Evolutionary conservation across 352 stramenopile species (phyloP), one percentile per base, ranked within the genome.

Genomic region (Globisporangium nodosum): DNA sequence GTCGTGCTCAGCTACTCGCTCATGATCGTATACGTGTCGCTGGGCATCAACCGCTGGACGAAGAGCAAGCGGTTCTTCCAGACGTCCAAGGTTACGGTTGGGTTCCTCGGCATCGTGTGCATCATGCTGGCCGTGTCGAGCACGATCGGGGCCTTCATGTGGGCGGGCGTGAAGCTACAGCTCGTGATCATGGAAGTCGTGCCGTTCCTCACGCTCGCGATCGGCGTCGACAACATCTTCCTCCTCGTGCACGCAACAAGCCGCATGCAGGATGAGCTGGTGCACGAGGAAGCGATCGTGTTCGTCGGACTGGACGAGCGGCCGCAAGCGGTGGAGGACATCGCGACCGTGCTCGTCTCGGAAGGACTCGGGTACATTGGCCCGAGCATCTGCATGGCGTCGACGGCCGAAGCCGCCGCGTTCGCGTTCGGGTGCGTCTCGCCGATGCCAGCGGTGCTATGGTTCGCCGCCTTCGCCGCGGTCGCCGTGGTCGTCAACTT

Each of bases 221-320:
- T 92, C 43, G 76, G 78, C n/a, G 73, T 85, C 9, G 77, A 83
- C 33, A 87, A 89, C 45, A 79, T 90, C 37, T 90, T 90, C 54
- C 60, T 87, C 18, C 67, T 92, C 42, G 68, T 90, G 8, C 65
- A 88, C 56, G 73, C 80, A 24, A 48, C 89, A 7, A 69, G 70
- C 15, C 46, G 76, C 33, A 83, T 78, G 54, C 72, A 90, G 52
- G 46, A 69, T 7, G 67, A 78, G 48, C 39, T 84, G 16, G 63
- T 71, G 39, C 71, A 69, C 40, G 71, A 85, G 39, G 71, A 82
- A 35, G 65, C 62, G 9, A 74, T 61, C 24, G 50, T 89, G 35
- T 89, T 89, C 60, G 53, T 76, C 9, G 70, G 63, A 0, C 58
- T 87, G 0, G 73, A 78, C 56, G 70, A 73, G 5, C 79, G 80